phyloP scores from a whole-genome alignment of 176 grass and related monocot genomes.

The Otatea glauca region DNA sequence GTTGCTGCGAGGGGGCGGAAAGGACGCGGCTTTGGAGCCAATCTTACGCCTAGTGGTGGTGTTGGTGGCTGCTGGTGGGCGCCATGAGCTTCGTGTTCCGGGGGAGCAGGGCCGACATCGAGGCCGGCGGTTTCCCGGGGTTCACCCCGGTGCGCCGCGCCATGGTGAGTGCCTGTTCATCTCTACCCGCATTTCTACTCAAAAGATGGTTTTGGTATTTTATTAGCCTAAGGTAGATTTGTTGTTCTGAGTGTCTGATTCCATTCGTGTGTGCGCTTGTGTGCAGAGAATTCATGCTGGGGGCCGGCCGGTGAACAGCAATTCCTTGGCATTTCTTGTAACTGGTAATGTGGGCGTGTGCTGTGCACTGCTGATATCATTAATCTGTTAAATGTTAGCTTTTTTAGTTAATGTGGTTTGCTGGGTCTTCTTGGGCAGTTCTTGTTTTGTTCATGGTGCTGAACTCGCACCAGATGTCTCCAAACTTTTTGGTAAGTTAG shows the following conservation, averaged over 20 bases:
- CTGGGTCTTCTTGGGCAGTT: slow-evolving; percentile 51
- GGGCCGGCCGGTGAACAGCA: slow-evolving; percentile 75
- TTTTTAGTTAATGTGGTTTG: slow-evolving; percentile 31
- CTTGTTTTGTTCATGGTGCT: slow-evolving; percentile 94
- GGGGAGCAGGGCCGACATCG: slow-evolving; percentile 74
- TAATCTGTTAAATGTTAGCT: slow-evolving; percentile 14
- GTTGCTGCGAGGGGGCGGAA: slow-evolving; percentile 20
- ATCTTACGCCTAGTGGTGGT: neutral
- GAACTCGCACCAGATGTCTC: slow-evolving; percentile 94
- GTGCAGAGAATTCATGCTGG: slow-evolving; percentile 75
- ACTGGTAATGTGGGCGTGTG: slow-evolving; percentile 60
- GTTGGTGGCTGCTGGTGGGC: slow-evolving; percentile 18
- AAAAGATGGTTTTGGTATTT: slow-evolving; percentile 20
- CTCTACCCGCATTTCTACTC: slow-evolving; percentile 26
- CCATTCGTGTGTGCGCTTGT: slow-evolving; percentile 1
- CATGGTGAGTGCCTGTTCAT: slow-evolving; percentile 53
- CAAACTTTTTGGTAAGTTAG: slow-evolving; percentile 76
- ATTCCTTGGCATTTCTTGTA: slow-evolving; percentile 86
- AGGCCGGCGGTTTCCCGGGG: slow-evolving; percentile 63
- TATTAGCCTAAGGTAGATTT: neutral
- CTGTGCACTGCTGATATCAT: neutral
- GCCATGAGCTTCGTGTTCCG: slow-evolving; percentile 92
- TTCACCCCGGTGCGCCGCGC: slow-evolving; percentile 72
- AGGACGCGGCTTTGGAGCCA: slow-evolving; percentile 42
- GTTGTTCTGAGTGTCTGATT: slow-evolving; percentile 26